These are phyloP conservation scores for Colletotrichum tropicale DNA, from an alignment of 2,329 filamentous ascomycete species.

Conservation along the genomic window DNA sequence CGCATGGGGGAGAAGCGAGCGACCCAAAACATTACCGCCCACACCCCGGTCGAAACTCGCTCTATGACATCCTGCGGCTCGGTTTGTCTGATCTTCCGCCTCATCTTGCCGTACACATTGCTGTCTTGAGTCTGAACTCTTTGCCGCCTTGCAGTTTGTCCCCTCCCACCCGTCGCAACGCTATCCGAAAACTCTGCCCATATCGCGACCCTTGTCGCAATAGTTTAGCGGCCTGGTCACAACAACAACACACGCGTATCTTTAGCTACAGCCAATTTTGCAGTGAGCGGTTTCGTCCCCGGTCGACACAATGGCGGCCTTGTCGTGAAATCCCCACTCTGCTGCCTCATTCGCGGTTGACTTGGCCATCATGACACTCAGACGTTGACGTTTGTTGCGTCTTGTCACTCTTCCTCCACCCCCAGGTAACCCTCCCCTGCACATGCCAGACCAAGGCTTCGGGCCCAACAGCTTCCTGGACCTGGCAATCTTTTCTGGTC, in stretches of 20 bases:
- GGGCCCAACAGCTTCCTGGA: neutral
- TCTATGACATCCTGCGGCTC: conserved; percentile 12
- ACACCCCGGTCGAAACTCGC: conserved; percentile 13
- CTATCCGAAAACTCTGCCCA: neutral
- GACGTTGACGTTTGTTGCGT: neutral
- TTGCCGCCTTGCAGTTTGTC: neutral
- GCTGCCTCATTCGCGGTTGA: neutral
- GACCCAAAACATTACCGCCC: neutral
- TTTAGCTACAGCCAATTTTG: neutral
- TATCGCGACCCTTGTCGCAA: neutral
- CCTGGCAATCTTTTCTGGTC: neutral
- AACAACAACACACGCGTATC: neutral
- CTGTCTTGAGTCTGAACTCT: neutral
- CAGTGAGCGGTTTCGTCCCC: neutral
- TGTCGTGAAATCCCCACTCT: neutral
- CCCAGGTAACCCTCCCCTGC: neutral
- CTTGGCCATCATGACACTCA: neutral
- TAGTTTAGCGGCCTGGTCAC: neutral
- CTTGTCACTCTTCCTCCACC: neutral
- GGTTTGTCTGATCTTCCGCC: conserved; percentile 20
- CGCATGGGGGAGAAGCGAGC: neutral
- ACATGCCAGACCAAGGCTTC: neutral
- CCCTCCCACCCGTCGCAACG: neutral
- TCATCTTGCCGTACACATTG: neutral
- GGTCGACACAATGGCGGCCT: neutral